Evolutionary conservation across 768 basidiomycete genomes (phyloP), one percentile per base, ranked within the genome.

Genomic region (Postia placenta): DNA sequence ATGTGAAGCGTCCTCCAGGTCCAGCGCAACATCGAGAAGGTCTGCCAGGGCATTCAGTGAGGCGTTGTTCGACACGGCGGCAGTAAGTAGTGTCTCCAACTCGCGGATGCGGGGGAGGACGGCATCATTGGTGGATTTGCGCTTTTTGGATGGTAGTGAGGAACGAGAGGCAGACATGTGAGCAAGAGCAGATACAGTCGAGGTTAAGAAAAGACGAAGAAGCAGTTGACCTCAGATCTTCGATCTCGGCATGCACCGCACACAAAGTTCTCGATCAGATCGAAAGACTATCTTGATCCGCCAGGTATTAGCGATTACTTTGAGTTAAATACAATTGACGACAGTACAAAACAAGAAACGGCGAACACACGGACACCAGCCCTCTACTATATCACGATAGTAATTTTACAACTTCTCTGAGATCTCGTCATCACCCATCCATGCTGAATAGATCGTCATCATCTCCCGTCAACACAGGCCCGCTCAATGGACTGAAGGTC

Each of bases 1-100:
- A 24, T 78, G 73, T 54, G 74, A 74, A 0, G 87, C 69, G 35
- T 80, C 74, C 36, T 69, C 57, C 1, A 73, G 63, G 15, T 68
- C 63, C 25, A 72, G 64, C 0, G 82, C 72, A 25, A 90, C 64
- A 14, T 78, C 69, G 46, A 92, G 63, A 6, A 96, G 79, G 63
- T 92, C 87, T 11, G 83, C 79, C 19, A 96, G 66, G 24, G 77
- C 69, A 60, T 96, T 97, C 37, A 96, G 72, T 17, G 91, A 88
- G 12, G 70, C 56, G 53, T 81, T 77, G 5, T 69, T 58, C 6
- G 73, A 60, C 3, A 83, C 68, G 0, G 87, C 80, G 1, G 66
- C 49, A 0, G 74, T 79, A 17, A 93, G 67, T 38, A 70, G 67
- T 23, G 69, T 60, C 63, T 91, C 87, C 11, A 88, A 69, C 11